Percentiles rank a stretch among this genome's conserved stretches.
Conservation (phyloP, 2,329 filamentous ascomycete genomes). For the Knoxdaviesia proteae region DNA sequence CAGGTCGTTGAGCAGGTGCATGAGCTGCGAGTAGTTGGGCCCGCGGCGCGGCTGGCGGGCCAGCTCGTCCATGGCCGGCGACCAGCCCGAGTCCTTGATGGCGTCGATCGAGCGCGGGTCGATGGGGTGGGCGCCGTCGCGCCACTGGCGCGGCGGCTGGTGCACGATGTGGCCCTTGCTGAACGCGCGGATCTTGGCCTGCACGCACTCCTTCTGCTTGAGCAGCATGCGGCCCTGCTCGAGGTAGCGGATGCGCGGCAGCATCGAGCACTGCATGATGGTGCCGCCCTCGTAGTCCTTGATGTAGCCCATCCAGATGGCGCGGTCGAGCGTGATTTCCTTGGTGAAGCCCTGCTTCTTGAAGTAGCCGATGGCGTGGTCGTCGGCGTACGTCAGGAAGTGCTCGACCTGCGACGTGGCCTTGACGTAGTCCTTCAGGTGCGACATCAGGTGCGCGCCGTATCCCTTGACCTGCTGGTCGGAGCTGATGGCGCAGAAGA, state of each 20-base stretch:
- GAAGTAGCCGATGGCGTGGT: slow-evolving; percentile 97
- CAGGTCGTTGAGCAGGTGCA: slow-evolving; percentile 82
- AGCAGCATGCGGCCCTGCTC: slow-evolving; percentile 83
- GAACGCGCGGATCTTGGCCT: slow-evolving; percentile 84
- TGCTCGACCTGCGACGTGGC: slow-evolving; percentile 95
- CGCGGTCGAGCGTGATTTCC: slow-evolving; percentile 79
- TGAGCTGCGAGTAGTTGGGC: slow-evolving; percentile 84
- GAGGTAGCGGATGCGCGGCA: slow-evolving; percentile 83
- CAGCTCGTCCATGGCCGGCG: slow-evolving; percentile 90
- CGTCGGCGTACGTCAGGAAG: slow-evolving; percentile 95
- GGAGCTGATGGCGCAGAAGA: slow-evolving; percentile 93
- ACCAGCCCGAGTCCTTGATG: slow-evolving; percentile 87
- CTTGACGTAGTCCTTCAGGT: slow-evolving; percentile 95
- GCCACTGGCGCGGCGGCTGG: slow-evolving; percentile 69
- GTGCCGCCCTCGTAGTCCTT: slow-evolving; percentile 98
- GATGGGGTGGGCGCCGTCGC: slow-evolving; percentile 50
- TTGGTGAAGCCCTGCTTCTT: slow-evolving; percentile 99
- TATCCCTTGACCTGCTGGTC: slow-evolving; percentile 99
- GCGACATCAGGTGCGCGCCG: slow-evolving; percentile 92
- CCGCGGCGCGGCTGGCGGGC: slow-evolving; percentile 88
- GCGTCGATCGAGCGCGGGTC: slow-evolving; percentile 73
- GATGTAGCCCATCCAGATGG: slow-evolving; percentile 98
- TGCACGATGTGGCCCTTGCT: slow-evolving; percentile 79
- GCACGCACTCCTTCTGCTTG: slow-evolving; percentile 90
- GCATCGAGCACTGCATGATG: slow-evolving; percentile 98